Percentiles rank a stretch among this genome's conserved stretches.
phyloP scores from a whole-genome alignment of 2,329 filamentous ascomycete genomes.

The Clonostachys byssicola region DNA sequence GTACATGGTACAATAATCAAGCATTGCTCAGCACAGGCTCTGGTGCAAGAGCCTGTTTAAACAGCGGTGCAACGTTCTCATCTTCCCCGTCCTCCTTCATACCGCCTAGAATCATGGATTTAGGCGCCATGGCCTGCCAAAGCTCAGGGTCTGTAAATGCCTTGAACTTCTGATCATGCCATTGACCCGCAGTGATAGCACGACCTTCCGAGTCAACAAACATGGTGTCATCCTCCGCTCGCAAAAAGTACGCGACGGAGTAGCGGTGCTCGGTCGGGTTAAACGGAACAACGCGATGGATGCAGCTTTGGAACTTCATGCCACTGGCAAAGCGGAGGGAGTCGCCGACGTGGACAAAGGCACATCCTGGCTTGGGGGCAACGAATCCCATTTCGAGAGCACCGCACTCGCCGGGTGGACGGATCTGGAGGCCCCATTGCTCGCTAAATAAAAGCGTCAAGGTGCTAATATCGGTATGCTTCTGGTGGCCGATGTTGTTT shows the following conservation, averaged over 20 bases:
- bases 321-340: slow-evolving; percentile 50
- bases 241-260: slow-evolving; percentile 55
- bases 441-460: slow-evolving; percentile 51
- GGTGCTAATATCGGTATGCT: slow-evolving; percentile 53
- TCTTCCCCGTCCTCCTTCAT: slow-evolving; percentile 36
- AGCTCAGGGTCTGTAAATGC: slow-evolving; percentile 38
- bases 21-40: neutral
- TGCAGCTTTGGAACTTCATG: slow-evolving; percentile 49
- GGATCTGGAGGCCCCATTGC: slow-evolving; percentile 54
- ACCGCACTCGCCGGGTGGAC: slow-evolving; percentile 34
- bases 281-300: slow-evolving; percentile 52
- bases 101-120: slow-evolving; percentile 43
- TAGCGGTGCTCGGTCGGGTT: slow-evolving; percentile 49
- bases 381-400: slow-evolving; percentile 47
- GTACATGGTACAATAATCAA: neutral
- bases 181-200: slow-evolving; percentile 46
- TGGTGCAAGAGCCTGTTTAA: neutral
- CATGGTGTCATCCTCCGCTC: slow-evolving; percentile 51
- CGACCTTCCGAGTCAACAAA: slow-evolving; percentile 51
- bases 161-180: slow-evolving; percentile 52
- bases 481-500: slow-evolving; percentile 38
- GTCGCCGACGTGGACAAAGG: slow-evolving; percentile 56
- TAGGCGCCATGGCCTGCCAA: slow-evolving; percentile 40
- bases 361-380: slow-evolving; percentile 42
- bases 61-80: slow-evolving; percentile 3